Base-by-base conservation (phyloP, 208 protist genomes). In the Leptomonas seymouri region DNA sequence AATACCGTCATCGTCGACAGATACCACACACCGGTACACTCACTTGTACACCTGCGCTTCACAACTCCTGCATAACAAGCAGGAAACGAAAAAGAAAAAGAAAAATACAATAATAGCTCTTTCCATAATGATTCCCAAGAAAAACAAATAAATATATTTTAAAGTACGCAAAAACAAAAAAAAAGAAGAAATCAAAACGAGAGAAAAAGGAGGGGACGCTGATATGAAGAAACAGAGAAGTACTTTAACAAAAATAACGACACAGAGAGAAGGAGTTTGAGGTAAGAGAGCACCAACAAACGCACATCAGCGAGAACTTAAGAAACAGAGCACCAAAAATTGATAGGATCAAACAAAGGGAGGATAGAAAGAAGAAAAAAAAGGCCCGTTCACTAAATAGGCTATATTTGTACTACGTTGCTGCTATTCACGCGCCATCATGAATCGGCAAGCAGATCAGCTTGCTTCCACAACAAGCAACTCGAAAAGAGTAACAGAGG, bases 51-150 rank as follows among this genome's bases (percentile, higher is more conserved):
- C 49, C 39, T 63, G 27, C 57, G 49, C 5, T 21, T 18, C 30
- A 62, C 36, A 62, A 36, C 57, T 4, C 21, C 42, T 50, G 23
- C 41, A 60, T 3, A 60, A n/a, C n/a, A n/a, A n/a, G n/a, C 34
- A 3, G 9, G 34, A 39, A 9, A 60, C 7, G 28, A 18, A 60
- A 31, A 76, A 61, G 41, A 77, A 65, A 67, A 75, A 63, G n/a
- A 76, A 46, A 51, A 44, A 44, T 15, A 67, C 46, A 55, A 67
- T 45, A 57, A 31, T 23, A 67, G 49, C 61, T 67, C 61, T 67
- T 57, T 67, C 25, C 48, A 70, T 59, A 31, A 61, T 53, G n/a
- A 62, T 59, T 72, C 66, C 54, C 66, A 63, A 72, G 27, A 53
- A 61, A 34, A 39, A 57, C 2, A 59, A 59, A 28, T 18, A 23